These are phyloP conservation scores for Mycena belliarum DNA, from an alignment of 768 basidiomycete species.

Conservation along the genomic window DNA sequence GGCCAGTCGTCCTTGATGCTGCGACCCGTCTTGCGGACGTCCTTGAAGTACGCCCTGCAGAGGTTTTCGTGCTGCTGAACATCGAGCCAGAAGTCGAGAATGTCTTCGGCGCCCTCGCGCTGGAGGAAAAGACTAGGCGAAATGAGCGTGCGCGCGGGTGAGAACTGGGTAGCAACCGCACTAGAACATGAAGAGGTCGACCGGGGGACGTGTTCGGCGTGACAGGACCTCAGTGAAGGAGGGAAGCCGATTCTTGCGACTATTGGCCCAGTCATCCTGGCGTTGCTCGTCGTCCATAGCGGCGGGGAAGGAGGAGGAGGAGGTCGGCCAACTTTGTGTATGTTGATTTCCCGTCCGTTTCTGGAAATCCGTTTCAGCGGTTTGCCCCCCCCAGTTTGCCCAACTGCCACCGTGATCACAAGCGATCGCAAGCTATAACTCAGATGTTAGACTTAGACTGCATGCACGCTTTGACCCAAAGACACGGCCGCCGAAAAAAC, in stretches of 20 bases:
- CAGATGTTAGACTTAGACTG: too few relatives aligned
- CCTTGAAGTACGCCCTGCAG: conserved; percentile 98
- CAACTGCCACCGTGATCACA: too few relatives aligned
- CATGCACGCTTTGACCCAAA: too few relatives aligned
- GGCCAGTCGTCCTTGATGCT: conserved; percentile 98
- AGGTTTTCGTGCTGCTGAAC: conserved; percentile 99
- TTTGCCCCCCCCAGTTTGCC: too few relatives aligned
- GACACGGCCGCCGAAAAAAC: too few relatives aligned
- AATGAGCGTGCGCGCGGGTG: conserved; percentile 12
- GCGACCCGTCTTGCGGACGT: conserved; percentile 91
- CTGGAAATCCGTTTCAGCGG: not conserved
- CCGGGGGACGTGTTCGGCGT: conserved; percentile 87
- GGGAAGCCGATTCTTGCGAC: conserved; percentile 76
- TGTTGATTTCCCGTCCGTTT: not conserved
- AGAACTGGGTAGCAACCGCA: conserved; percentile 46
- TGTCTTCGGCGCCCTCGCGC: conserved; percentile 93
- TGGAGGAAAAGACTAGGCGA: conserved; percentile 84
- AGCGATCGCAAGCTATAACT: too few relatives aligned
- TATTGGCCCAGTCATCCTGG: conserved; percentile 71
- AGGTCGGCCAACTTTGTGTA: not conserved
- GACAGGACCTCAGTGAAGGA: conserved; percentile 90
- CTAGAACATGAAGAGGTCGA: conserved; percentile 99
- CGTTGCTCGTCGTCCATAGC: conserved; percentile 60
- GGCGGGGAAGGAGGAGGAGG: not conserved
- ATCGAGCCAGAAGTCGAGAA: conserved; percentile 98